Conservation (phyloP, 495 filamentous ascomycete species). For the Lichina pygmaea region DNA sequence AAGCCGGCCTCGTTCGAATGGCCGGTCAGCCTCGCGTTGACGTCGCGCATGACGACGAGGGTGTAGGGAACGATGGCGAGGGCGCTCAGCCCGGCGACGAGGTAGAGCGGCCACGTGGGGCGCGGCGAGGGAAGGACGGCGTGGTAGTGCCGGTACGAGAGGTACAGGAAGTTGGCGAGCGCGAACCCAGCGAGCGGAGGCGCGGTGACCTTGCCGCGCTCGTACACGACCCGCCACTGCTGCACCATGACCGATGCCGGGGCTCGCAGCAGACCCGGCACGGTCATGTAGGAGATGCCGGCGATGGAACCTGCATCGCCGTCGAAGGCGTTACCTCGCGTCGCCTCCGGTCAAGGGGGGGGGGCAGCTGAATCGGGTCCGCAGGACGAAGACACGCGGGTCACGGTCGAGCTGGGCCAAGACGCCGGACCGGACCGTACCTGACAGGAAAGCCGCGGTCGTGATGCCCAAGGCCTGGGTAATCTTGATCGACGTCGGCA, state of each 20-base stretch:
- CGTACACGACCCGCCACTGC: slow-evolving; percentile 19
- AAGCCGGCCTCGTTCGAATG: slow-evolving; percentile 11
- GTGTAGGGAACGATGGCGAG: slow-evolving; percentile 24
- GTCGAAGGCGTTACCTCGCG: background rate
- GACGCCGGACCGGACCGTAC: slow-evolving; percentile 4
- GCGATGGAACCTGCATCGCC: slow-evolving; percentile 13
- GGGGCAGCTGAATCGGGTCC: background rate
- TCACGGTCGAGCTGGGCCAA: too few species aligned
- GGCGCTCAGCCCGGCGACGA: slow-evolving; percentile 15
- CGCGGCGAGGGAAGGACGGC: background rate
- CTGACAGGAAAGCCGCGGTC: slow-evolving; percentile 14
- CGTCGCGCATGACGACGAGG: slow-evolving; percentile 14
- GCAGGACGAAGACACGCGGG: background rate
- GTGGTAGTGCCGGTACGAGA: slow-evolving; percentile 14
- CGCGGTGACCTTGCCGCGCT: slow-evolving; percentile 11
- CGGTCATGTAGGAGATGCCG: slow-evolving; percentile 14
- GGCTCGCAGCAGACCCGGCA: slow-evolving; percentile 24
- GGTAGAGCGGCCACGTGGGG: slow-evolving; percentile 13
- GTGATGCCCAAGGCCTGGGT: slow-evolving; percentile 21
- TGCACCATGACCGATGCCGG: slow-evolving; percentile 22
- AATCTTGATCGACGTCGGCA: slow-evolving; percentile 8
- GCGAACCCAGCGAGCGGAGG: slow-evolving; percentile 11
- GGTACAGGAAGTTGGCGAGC: slow-evolving; percentile 15
- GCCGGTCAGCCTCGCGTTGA: slow-evolving; percentile 16
- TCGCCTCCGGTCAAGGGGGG: background rate